These are phyloP conservation scores for Glarea lozoyensis DNA, from an alignment of 495 filamentous ascomycete species.

Conservation along the genomic window DNA sequence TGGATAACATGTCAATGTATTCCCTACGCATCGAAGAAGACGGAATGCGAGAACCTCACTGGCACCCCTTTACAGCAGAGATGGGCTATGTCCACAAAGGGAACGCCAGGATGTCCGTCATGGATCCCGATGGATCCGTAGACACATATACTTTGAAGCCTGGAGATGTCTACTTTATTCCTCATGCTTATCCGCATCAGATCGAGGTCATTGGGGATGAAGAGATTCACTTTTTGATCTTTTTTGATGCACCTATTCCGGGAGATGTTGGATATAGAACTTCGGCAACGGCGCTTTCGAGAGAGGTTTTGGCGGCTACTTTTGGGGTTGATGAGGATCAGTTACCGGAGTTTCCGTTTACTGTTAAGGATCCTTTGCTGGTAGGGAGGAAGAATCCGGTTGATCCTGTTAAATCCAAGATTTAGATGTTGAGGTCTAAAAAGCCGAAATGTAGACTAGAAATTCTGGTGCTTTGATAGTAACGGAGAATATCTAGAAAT, in stretches of 20 bases:
- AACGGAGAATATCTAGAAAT: too few species aligned
- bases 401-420: not conserved
- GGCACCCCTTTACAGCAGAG: not conserved
- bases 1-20: not conserved
- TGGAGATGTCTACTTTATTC: not conserved
- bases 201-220: not conserved
- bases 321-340: not conserved
- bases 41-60: not conserved
- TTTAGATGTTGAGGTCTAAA: too few species aligned
- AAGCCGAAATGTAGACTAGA: too few species aligned
- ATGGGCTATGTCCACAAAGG: not conserved
- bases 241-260: not conserved
- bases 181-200: not conserved
- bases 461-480: too few species aligned
- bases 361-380: not conserved
- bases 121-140: not conserved
- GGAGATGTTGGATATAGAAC: not conserved
- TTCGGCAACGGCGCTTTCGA: not conserved
- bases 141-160: not conserved
- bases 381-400: not conserved
- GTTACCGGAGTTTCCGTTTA: not conserved
- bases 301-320: not conserved
- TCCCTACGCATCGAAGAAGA: not conserved
- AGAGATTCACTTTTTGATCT: not conserved
- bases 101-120: not conserved